Evolutionary conservation across 164 flowering plant genomes (phyloP).

Genomic region (Kalanchoe fedtschenkoi): DNA sequence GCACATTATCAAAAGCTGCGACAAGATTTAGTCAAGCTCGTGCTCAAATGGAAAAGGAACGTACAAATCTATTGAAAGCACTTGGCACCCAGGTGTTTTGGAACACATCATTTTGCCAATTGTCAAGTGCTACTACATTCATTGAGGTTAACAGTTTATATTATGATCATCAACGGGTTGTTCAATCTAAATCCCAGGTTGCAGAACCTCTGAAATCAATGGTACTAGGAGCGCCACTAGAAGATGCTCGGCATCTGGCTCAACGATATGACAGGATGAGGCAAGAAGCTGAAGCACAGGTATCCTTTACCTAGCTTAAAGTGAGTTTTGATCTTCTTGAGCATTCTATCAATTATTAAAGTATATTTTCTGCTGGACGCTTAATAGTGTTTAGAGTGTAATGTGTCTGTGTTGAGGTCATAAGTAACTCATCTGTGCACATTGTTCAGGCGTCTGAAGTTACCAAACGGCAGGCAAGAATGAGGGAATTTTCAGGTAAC

Average conservation of each 20-base stretch:
- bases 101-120: background rate
- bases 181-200: constrained; percentile 21
- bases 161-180: background rate
- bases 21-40: constrained; percentile 53
- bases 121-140: background rate
- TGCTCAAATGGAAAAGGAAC: constrained; percentile 81
- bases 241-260: constrained; percentile 74
- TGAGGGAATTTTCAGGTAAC: constrained; percentile 46
- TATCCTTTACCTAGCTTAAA: constrained; percentile 8
- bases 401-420: background rate
- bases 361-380: background rate
- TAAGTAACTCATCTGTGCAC: constrained; percentile 5
- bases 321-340: background rate
- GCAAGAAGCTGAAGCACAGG: constrained; percentile 70
- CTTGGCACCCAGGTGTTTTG: constrained; percentile 75
- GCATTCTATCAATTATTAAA: no score
- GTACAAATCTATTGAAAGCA: constrained; percentile 60
- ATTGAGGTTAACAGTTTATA: background rate
- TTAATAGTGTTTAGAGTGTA: no score
- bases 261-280: constrained; percentile 56
- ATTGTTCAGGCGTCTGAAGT: constrained; percentile 77
- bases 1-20: constrained; percentile 67
- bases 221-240: constrained; percentile 59
- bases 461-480: constrained; percentile 66
- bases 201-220: constrained; percentile 61